Base-by-base conservation (phyloP, 345 rosid genomes). In the Gossypium stocksii region DNA sequence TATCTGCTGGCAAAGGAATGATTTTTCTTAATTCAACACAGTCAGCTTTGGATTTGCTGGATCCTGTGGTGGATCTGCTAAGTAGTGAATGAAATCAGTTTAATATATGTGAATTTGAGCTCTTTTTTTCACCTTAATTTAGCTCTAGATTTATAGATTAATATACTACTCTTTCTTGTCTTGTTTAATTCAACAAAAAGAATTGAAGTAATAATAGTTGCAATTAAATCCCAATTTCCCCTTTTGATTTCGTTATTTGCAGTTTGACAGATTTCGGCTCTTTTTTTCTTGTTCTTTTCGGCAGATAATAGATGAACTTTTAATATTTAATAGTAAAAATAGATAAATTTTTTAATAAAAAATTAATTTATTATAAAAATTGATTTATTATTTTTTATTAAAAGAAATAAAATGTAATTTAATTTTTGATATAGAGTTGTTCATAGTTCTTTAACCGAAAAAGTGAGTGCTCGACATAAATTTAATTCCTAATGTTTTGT, bases 1-100 rank as follows among this genome's bases (percentile, higher is more conserved):
- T 82, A 22, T 66, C 78, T 1, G 88, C 90, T 3, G 61, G 75
- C 19, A 83, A 82, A 74, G 66, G 80, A 4, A 79, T 75, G n/a
- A 9, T 82, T 74, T 63, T 80, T 19, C 69, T 79, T 0, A 61
- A 51, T 58, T 58, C 85, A 38, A 64, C 68, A 20, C 77, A 54
- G 48, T 43, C 81, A 16, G 83, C 66, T 22, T 66, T 66, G 20
- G 84, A 60, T 68, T 74, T 73, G 17, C 71, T 83, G 1, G 80
- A 77, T 77, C 81, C 80, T 27, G 41, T 73, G 4, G 72, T 77
- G 51, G 86, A 82, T 45, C 29, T 75, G 44, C 58, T 81, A 12
- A 27, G 61, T 34, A 78, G 65, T 41, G 82, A 80, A 38, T 66
- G 63, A 17, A 79, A 41, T 45, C 54, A 75, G 29, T 9, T 57